Percentiles rank a stretch among this genome's conserved stretches.
These are phyloP conservation scores for Nemania sp. DNA, from an alignment of 2,329 filamentous ascomycete species.

Conservation along the genomic window DNA sequence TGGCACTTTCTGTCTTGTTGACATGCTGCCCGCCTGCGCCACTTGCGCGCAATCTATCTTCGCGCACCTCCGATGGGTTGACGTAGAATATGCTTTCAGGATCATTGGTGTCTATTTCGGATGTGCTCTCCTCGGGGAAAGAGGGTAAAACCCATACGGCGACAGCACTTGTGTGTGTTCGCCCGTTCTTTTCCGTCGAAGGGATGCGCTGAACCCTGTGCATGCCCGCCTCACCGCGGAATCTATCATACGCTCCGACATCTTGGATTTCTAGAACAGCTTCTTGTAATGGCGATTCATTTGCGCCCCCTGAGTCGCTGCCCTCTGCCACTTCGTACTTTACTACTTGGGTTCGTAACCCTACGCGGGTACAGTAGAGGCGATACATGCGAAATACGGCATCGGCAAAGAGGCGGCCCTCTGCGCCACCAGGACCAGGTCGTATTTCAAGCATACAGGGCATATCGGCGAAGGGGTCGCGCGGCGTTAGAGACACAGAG, in stretches of 20 bases:
- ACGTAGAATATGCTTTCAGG: slow-evolving; percentile 94
- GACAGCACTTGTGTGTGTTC: slow-evolving; percentile 93
- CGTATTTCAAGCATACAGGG: slow-evolving; percentile 93
- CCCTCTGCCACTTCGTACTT: slow-evolving; percentile 84
- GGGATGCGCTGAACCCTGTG: slow-evolving; percentile 96
- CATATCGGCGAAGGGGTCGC: slow-evolving; percentile 88
- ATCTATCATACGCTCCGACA: slow-evolving; percentile 80
- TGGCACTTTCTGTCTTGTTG: slow-evolving; percentile 97
- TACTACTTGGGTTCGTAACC: slow-evolving; percentile 74
- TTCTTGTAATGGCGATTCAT: slow-evolving; percentile 81
- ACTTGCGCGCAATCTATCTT: slow-evolving; percentile 90
- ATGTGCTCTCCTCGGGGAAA: slow-evolving; percentile 69
- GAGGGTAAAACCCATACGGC: slow-evolving; percentile 92
- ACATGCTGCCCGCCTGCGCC: slow-evolving; percentile 98
- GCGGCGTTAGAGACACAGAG: slow-evolving; percentile 82
- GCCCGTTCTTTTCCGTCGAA: slow-evolving; percentile 88
- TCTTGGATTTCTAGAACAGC: slow-evolving; percentile 86
- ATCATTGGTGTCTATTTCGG: slow-evolving; percentile 76
- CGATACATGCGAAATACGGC: slow-evolving; percentile 92
- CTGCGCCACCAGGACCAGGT: slow-evolving; percentile 90
- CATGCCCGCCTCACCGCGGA: slow-evolving; percentile 91
- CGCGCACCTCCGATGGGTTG: slow-evolving; percentile 81
- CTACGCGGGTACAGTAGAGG: slow-evolving; percentile 76
- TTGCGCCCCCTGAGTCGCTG: slow-evolving; percentile 62
- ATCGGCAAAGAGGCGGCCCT: slow-evolving; percentile 90